Percentiles rank a stretch among this genome's conserved stretches.
These are phyloP conservation scores for Lophiotrema nucula DNA, from an alignment of 495 filamentous ascomycete genomes.

Conservation along the genomic window DNA sequence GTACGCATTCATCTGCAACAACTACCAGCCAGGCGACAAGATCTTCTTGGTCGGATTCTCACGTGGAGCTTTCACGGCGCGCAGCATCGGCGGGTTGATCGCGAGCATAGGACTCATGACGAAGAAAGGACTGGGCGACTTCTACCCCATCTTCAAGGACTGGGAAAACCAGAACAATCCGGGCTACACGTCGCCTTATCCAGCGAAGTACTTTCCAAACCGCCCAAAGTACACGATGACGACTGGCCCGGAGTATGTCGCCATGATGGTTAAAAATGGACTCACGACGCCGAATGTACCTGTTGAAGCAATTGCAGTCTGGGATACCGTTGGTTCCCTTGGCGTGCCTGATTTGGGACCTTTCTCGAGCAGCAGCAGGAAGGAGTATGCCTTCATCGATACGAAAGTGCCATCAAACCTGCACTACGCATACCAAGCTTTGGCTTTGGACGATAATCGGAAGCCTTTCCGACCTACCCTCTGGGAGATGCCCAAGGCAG, in stretches of 20 bases:
- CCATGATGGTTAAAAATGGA: not conserved
- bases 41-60: no score
- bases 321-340: conserved; percentile 24
- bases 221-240: not conserved
- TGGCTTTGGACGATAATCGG: conserved; percentile 26
- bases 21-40: no score
- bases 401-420: conserved; percentile 29
- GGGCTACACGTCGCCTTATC: conserved; percentile 13
- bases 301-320: conserved; percentile 25
- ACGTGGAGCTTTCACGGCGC: no score
- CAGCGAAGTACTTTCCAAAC: conserved; percentile 12
- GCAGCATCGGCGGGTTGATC: no score
- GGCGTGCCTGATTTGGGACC: conserved; percentile 25
- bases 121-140: conserved; percentile 16
- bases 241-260: not conserved
- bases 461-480: conserved; percentile 29
- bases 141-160: conserved; percentile 36
- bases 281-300: conserved; percentile 8
- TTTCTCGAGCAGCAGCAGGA: conserved; percentile 24
- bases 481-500: conserved; percentile 31
- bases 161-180: conserved; percentile 29
- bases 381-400: conserved; percentile 29
- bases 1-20: no score
- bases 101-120: no score
- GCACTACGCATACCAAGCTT: conserved; percentile 27